Base-by-base conservation (phyloP, 495 filamentous ascomycete species). In the Tuber magnatum region DNA sequence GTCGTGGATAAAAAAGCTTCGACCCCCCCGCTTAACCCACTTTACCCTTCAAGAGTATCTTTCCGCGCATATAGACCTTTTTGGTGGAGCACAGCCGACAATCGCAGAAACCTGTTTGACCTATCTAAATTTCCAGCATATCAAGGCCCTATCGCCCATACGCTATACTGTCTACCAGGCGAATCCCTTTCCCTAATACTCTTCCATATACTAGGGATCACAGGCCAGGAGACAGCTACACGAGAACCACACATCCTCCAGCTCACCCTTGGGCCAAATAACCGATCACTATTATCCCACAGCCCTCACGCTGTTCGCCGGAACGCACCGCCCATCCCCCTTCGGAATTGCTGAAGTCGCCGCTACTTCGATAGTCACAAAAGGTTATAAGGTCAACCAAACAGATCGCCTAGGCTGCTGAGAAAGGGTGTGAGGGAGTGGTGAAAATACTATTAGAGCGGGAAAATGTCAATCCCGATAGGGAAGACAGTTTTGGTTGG, bases 91-190 rank as follows among this genome's bases (percentile, higher is more conserved):
- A 61, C 12, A 28, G 51, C 28, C 51, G n/a, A 16, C n/a, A 16
- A 61, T 61, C n/a, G 51, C 51, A 61, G 51, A 61, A 61, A 28
- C 51, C 51, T 61, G 51, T 61, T 61, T 61, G 51, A 61, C 51
- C n/a, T 61, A 61, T 61, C 51, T 61, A 10, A 61, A 61, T 61
- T 61, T 32, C 51, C 51, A 61, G n/a, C 51, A 32, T 61, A 61
- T 61, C 28, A 61, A 32, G 12, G n/a, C 2, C 51, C n/a, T 61
- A 61, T 61, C 51, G 3, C n/a, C n/a, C 51, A 32, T 10, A 16
- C 12, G n/a, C n/a, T 3, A 32, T 61, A 32, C 51, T 32, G 4
- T n/a, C 28, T 32, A 5, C 6, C 51, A 61, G 32, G 28, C 10
- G 6, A 61, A 61, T 32, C 28, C 51, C 51, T 61, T 32, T 61